Conservation (phyloP, 805 yeast genomes). For the Metschnikowia shivogae region DNA sequence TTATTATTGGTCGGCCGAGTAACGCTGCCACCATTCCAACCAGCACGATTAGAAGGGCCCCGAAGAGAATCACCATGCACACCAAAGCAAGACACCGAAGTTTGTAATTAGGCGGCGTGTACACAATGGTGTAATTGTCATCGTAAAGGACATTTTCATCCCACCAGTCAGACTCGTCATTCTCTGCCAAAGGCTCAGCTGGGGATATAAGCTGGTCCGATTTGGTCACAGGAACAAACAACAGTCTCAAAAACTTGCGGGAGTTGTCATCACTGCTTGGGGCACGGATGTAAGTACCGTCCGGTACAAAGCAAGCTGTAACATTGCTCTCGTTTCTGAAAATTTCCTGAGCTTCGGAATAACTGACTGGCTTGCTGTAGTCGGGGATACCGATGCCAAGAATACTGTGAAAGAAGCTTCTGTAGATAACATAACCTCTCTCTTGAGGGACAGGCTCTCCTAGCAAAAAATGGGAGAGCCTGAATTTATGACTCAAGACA, state of each 20-base stretch:
- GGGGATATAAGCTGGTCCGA: conserved; percentile 57
- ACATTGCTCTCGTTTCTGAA: conserved; percentile 41
- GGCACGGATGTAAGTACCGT: conserved; percentile 80
- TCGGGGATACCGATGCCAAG: conserved; percentile 46
- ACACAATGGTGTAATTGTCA: conserved; percentile 65
- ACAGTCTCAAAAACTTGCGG: conserved; percentile 53
- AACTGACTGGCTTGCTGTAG: conserved; percentile 52
- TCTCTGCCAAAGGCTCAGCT: conserved; percentile 10
- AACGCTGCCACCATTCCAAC: conserved; percentile 22
- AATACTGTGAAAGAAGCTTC: conserved; percentile 44
- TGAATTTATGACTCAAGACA: conserved; percentile 49
- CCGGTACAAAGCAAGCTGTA: conserved; percentile 64
- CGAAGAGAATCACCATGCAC: conserved; percentile 45
- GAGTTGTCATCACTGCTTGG: conserved; percentile 80
- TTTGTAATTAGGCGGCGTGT: conserved; percentile 78
- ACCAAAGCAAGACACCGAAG: conserved; percentile 50
- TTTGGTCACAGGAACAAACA: conserved; percentile 81
- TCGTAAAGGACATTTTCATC: conserved; percentile 38
- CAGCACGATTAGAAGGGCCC: conserved; percentile 27
- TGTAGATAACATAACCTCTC: conserved; percentile 62
- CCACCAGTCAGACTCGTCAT: conserved; percentile 32
- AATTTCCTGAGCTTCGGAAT: conserved; percentile 38
- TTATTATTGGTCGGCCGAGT: conserved; percentile 22
- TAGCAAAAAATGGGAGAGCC: conserved; percentile 78
- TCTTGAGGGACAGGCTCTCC: conserved; percentile 60